Base-by-base conservation (phyloP, 441 rosid species). In the Gossypium schwendimanii region DNA sequence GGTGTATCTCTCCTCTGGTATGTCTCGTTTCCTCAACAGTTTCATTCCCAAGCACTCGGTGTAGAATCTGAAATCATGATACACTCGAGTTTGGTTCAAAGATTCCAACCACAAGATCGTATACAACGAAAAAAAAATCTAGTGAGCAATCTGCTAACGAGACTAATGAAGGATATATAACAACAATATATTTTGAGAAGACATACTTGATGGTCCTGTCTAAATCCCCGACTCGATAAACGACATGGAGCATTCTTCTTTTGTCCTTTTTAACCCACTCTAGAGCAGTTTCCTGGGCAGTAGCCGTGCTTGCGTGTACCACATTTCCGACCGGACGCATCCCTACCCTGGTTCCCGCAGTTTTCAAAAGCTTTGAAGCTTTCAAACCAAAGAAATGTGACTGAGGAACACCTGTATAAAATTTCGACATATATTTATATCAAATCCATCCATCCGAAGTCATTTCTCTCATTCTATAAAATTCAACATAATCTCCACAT, bases 211-310 rank as follows among this genome's bases (percentile, higher is more conserved):
- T 89, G 10, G 99, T 92, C 72, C 90, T 79, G 74, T 94, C 99
- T 84, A 94, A 73, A 78, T 94, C 99, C 41, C 97, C 97, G 63
- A 94, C 99, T 9, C 98, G 96, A 79, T 94, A 94, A 77, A 94
- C 98, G 31, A 91, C 98, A 78, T 94, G 98, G 54, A 92, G 89
- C 94, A 94, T 78, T 80, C 98, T 83, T 71, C 99, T 85, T 69
- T 92, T 91, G 67, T 94, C 99, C 75, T 83, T 83, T 75, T 87
- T 94, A 0, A 86, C 94, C 93, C 93, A 94, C 20, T 86, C 91
- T 7, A 90, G 75, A 44, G 79, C 76, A 79, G 79, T 91, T n/a
- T 90, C 96, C 74, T 86, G 87, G 15, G 85, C 63, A 68, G 87
- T 81, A 73, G 83, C 72, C 57, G 86, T 81, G 84, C 96, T 86